A percentile compares a stretch with the other conserved stretches of the same genome.
Conservation (phyloP, 2,329 filamentous ascomycete species). For the Colletotrichum gigasporum region DNA sequence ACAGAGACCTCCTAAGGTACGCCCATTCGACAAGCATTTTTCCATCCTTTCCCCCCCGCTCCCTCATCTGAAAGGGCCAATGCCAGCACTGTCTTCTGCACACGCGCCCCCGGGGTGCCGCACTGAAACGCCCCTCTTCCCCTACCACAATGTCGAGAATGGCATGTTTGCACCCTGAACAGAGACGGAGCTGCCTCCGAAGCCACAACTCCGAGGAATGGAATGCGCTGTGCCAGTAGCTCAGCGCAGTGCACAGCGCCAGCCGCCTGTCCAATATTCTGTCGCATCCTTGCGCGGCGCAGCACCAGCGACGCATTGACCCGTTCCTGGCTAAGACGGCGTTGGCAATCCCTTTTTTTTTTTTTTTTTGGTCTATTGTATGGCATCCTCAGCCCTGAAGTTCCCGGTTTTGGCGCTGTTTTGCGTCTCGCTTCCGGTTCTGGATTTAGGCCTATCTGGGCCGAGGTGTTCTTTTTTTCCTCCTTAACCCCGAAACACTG, state of each 20-base stretch:
- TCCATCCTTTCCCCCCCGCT: conserved; percentile 4
- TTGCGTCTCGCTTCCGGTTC: not conserved
- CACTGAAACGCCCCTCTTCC: conserved; percentile 1
- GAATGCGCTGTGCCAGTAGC: not conserved
- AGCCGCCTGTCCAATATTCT: not conserved
- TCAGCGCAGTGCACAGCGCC: not conserved
- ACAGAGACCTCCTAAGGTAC: conserved; percentile 46
- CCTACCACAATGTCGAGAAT: conserved; percentile 26
- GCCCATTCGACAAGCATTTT: conserved; percentile 22
- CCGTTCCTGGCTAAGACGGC: conserved; percentile 11
- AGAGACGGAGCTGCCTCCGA: conserved; percentile 29
- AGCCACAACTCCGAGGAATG: not conserved
- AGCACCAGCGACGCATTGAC: conserved; percentile 3
- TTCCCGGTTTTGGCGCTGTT: not conserved
- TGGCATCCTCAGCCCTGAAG: conserved; percentile 5
- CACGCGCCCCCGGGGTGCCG: conserved; percentile 15
- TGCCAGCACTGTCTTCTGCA: conserved; percentile 7
- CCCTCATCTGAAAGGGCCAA: not conserved
- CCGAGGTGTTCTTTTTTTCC: not conserved
- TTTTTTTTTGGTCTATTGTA: not conserved
- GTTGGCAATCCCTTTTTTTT: not conserved
- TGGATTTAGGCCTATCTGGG: conserved; percentile 5
- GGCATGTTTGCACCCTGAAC: conserved; percentile 22
- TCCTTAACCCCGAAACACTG: not conserved
- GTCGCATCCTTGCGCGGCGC: conserved; percentile 11